phyloP scores from a whole-genome alignment of 1,139 yeast genomes.

The Kodamaea plutei region DNA sequence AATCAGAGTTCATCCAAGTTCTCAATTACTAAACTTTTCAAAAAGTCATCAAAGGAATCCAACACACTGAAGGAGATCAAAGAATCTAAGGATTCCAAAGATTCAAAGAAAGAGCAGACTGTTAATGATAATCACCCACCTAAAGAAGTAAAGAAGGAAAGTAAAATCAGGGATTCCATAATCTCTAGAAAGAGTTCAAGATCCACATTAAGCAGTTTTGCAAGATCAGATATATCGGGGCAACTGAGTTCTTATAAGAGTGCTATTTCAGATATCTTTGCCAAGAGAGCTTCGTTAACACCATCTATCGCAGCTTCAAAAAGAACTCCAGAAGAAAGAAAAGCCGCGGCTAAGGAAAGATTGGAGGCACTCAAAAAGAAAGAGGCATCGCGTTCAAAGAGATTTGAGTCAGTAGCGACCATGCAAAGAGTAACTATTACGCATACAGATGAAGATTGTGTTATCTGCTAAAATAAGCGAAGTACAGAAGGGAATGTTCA shows the following conservation, averaged over 20 bases:
- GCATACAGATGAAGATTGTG: slow-evolving; percentile 3
- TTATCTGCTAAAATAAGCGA: no score
- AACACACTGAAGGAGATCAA: slow-evolving; percentile 1
- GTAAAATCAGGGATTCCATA: no score
- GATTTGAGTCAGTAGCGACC: slow-evolving; percentile 4
- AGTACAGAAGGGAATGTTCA: no score
- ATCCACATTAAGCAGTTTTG: no score
- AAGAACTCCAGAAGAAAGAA: background rate
- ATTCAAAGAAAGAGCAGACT: no score
- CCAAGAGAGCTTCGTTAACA: background rate
- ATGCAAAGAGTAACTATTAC: slow-evolving; percentile 5
- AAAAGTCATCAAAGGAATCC: background rate
- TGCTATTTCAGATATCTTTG: slow-evolving; percentile 1
- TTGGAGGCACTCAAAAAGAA: slow-evolving; percentile 1
- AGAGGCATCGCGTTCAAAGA: slow-evolving; percentile 1
- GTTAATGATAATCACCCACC: no score
- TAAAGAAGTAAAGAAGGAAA: no score
- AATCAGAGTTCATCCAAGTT: no score
- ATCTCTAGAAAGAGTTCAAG: no score
- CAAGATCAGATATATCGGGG: background rate
- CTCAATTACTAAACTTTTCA: background rate
- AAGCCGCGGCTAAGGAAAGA: background rate
- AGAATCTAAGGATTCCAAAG: background rate
- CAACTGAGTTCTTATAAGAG: slow-evolving; percentile 1
- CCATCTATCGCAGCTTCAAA: slow-evolving; percentile 2